Base-by-base conservation (phyloP, 768 basidiomycete genomes). In the Boletus edulis region DNA sequence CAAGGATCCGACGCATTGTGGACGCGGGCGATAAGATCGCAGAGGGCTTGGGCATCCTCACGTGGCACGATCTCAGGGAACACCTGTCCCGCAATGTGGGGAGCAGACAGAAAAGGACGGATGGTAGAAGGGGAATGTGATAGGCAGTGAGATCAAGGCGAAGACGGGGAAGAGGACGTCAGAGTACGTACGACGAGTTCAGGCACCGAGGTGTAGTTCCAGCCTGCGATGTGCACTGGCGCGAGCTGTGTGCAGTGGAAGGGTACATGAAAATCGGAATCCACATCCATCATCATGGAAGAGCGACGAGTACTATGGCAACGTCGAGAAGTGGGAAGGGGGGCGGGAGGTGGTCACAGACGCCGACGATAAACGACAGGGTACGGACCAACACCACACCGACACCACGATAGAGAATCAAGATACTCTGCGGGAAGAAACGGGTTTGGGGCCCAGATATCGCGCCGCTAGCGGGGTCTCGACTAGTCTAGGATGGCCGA, bases 161-260 rank as follows among this genome's bases (percentile, higher is more conserved):
- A 43, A 49, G 39, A 35, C 27, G 18, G 12, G 13, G 35, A 15
- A 47, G 54, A 42, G 47, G 48, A 34, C n/a, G 8, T n/a, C 22
- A 27, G 12, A 13, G 0, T 8, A 66, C 69, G 54, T 52, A 72
- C 69, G 35, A 61, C 62, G 7, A 70, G 59, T 54, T 70, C 64
- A 7, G 61, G 66, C 3, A 67, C 49, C 13, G 50, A 49, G 35
- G 66, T 47, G 29, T 70, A 70, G 48, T 67, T 59, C 69, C 69
- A 70, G 20, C 68, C 66, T 8, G 54, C 15, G 29, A 72, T 60
- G 14, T 61, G 62, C 2, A 62, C 48, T 13, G 69, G 69, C 0
- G 69, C 70, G 20, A 70, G 67, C 49, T 66, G 68, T 17, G 62
- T 51, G 8, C 63, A 66, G 44, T 70, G 69, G 8, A 67, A 72